Percentiles rank a stretch among this genome's conserved stretches.
phyloP scores from a whole-genome alignment of 192 early-diverging fungal genomes.

The Coemansia sp. region DNA sequence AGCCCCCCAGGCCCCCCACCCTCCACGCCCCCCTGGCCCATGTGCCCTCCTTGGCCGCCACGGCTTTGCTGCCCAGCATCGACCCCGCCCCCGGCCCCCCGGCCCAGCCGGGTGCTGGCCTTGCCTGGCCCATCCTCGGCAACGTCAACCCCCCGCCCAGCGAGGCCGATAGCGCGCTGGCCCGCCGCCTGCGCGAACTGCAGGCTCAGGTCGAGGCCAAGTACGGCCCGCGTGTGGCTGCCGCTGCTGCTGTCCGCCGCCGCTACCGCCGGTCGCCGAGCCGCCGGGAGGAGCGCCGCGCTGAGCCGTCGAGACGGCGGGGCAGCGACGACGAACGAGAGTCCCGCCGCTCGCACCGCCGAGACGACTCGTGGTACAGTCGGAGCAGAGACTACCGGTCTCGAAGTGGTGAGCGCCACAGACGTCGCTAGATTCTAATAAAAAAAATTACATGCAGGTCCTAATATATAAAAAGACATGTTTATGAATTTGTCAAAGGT shows the following conservation, averaged over 20 bases:
- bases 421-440: background rate
- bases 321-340: constrained; percentile 3
- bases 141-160: constrained; percentile 2
- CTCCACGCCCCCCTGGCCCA: background rate
- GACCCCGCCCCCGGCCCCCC: background rate
- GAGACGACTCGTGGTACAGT: constrained; percentile 7
- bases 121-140: constrained; percentile 45
- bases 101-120: background rate
- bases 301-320: background rate
- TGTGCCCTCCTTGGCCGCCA: constrained; percentile 36
- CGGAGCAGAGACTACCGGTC: constrained; percentile 13
- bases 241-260: background rate
- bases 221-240: background rate
- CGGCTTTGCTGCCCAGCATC: constrained; percentile 28
- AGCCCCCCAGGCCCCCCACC: constrained; percentile 25
- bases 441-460: background rate
- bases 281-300: background rate
- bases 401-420: constrained; percentile 22
- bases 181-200: constrained; percentile 12
- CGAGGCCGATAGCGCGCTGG: background rate
- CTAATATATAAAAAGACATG: too few species aligned
- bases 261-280: constrained; percentile 11
- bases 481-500: too few species aligned
- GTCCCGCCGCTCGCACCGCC: background rate
- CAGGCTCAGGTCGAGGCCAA: constrained; percentile 22